These are phyloP conservation scores for Lentinula sp. DNA, from an alignment of 768 basidiomycete species.

Conservation along the genomic window DNA sequence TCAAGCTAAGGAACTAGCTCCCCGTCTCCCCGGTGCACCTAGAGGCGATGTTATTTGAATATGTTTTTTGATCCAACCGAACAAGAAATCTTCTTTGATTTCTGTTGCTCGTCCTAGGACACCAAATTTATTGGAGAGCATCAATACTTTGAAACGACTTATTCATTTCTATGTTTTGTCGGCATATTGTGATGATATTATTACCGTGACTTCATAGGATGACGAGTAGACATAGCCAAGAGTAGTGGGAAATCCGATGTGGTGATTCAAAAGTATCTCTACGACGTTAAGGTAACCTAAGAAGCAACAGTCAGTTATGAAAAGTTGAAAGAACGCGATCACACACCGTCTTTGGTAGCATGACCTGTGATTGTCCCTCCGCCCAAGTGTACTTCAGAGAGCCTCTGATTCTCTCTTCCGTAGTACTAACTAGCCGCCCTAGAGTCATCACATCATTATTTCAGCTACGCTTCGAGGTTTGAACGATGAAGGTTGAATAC, in stretches of 20 bases:
- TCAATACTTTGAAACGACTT: not conserved
- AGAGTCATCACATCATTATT: not conserved
- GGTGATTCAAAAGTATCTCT: too few relatives aligned
- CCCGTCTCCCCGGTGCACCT: conserved; percentile 65
- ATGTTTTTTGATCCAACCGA: not conserved
- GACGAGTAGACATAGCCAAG: too few relatives aligned
- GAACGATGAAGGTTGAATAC: conserved; percentile 40
- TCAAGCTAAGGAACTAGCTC: conserved; percentile 65
- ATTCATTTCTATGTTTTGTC: not conserved
- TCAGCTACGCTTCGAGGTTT: not conserved
- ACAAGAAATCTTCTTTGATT: too few relatives aligned
- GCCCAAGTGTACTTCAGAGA: conserved; percentile 73
- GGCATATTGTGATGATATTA: not conserved
- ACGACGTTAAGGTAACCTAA: not conserved
- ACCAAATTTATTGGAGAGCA: too few relatives aligned
- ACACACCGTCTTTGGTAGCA: not conserved
- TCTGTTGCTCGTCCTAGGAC: too few relatives aligned
- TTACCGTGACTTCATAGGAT: not conserved
- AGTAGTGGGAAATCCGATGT: too few relatives aligned
- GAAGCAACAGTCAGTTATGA: not conserved
- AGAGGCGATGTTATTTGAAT: conserved; percentile 17
- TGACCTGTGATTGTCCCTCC: conserved; percentile 41
- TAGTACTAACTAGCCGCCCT: conserved; percentile 53
- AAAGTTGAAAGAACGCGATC: not conserved
- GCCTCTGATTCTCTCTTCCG: conserved; percentile 61